Evolutionary conservation across 192 early-diverging fungal species (phyloP), one percentile per base, ranked within the genome.

Genomic region (Geosiphon pyriformis): DNA sequence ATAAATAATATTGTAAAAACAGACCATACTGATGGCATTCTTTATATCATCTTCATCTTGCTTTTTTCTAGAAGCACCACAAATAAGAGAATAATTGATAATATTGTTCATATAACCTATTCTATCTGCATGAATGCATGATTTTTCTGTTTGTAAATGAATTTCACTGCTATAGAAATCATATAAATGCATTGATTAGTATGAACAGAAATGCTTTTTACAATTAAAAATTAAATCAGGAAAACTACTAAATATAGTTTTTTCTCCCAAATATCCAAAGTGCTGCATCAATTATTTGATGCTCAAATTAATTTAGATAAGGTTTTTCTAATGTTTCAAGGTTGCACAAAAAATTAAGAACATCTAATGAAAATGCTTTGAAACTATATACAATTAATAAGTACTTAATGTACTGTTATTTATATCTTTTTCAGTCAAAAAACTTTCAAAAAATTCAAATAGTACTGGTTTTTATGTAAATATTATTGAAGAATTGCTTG

Each of bases 11-110:
- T 59, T 59, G 31, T 37, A 59, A 35, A 59, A 33, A 31, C n/a
- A 0, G 1, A 7, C 17, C 4, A 42, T 59, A 23, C n/a, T 59
- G 22, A 2, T 59, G 1, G 3, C 33, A 12, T 59, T 59, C 20
- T 59, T 59, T 23, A 22, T 3, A 59, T 59, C 12, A 35, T 59
- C 57, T n/a, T 59, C 57, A 32, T 22, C 18, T n/a, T n/a, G 22
- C 34, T 59, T 59, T 34, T 11, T 48, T 10, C 22, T 25, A 31
- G 32, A 1, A 11, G 17, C 20, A 1, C n/a, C 17, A 31, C 47
- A 30, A 23, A 62, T 34, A 0, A 62, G 20, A 0, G 42, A 26
- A 29, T 61, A 61, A 12, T 61, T 61, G 1, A 6, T 12, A 10
- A 61, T n/a, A 18, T 48, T 8, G 37, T 62, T 62, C 3, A 60